Percentiles rank a stretch among this genome's conserved stretches.
phyloP scores from a whole-genome alignment of 257 asterid genomes.

The Lycium barbarum region DNA sequence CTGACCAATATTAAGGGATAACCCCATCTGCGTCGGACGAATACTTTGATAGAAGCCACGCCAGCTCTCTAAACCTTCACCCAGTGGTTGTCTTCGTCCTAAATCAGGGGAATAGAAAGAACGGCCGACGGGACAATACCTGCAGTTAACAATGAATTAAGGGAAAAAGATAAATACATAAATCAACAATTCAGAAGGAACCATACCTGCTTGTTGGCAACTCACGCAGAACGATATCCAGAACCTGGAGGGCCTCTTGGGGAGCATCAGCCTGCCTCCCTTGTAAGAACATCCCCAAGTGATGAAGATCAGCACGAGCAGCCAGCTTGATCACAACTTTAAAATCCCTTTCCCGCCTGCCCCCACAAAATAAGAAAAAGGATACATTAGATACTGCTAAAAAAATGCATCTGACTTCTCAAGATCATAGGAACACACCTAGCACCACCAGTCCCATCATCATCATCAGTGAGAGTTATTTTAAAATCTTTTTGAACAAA shows the following conservation, averaged over 20 bases:
- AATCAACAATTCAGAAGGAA: neutral
- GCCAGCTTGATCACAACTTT: constrained; percentile 85
- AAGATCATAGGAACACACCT: constrained; percentile 48
- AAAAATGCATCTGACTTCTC: neutral
- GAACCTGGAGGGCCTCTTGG: constrained; percentile 92
- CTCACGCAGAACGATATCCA: constrained; percentile 95
- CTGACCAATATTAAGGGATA: constrained; percentile 91
- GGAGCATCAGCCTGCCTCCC: constrained; percentile 98
- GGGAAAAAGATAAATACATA: neutral
- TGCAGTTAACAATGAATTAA: constrained; percentile 33
- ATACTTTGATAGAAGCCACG: constrained; percentile 97
- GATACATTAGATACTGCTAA: constrained; percentile 11
- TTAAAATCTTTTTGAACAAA: constrained; percentile 70
- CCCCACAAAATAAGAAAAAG: constrained; percentile 20
- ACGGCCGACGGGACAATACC: constrained; percentile 81
- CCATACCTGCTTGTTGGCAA: constrained; percentile 74
- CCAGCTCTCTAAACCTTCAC: constrained; percentile 98
- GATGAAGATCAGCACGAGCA: constrained; percentile 95
- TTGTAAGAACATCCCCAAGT: constrained; percentile 86
- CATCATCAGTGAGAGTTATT: constrained; percentile 76
- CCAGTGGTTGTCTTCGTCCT: constrained; percentile 85
- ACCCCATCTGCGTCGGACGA: constrained; percentile 99
- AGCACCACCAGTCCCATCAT: constrained; percentile 67
- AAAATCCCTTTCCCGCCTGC: constrained; percentile 85
- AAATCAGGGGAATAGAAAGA: constrained; percentile 86